Base-by-base conservation (phyloP, 1,139 yeast species). In the Hyphopichia burtonii region DNA sequence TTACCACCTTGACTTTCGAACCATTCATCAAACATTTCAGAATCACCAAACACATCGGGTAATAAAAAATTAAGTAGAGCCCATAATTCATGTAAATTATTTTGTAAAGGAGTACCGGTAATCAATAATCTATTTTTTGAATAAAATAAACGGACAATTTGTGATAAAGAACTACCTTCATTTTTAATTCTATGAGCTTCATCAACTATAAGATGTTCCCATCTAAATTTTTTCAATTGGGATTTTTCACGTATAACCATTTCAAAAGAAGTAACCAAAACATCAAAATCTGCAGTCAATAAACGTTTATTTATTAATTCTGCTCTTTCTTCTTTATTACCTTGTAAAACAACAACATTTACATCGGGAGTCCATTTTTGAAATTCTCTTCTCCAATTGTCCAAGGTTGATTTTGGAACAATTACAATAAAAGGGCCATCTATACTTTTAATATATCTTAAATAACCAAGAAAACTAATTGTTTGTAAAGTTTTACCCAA, bases 151-250 rank as follows among this genome's bases (percentile, higher is more conserved):
- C 98, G 79, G 43, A 93, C 84, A 47, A 93, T 90, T 61, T 90
- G 96, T 1, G 96, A 89, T 43, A 93, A 72, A 43, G 94, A 81
- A 40, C 94, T 83, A 56, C 87, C 96, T 61, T 93, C 98, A 61
- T 93, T 93, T 60, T 93, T 93, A 59, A 93, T 91, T 58, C 98
- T 78, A 60, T 93, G 99, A 2, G 98, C 99, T 63, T 93, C 99
- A 66, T 93, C 99, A 34, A 93, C 91, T 20, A 93, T 80, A 43
- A 93, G 83, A 59, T 91, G 93, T 65, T 91, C 91, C 99, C 99
- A 93, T 41, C 85, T 82, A 50, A 93, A 73, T 58, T 89, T 89
- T 56, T 84, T 86, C 51, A 93, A 74, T 38, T 81, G 77, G 11
- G 89, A 62, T 61, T 91, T 91, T 61, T 93, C 99, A 44, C 93